Base-by-base conservation (phyloP, 257 asterid genomes). In the Rubia yunnanensis region DNA sequence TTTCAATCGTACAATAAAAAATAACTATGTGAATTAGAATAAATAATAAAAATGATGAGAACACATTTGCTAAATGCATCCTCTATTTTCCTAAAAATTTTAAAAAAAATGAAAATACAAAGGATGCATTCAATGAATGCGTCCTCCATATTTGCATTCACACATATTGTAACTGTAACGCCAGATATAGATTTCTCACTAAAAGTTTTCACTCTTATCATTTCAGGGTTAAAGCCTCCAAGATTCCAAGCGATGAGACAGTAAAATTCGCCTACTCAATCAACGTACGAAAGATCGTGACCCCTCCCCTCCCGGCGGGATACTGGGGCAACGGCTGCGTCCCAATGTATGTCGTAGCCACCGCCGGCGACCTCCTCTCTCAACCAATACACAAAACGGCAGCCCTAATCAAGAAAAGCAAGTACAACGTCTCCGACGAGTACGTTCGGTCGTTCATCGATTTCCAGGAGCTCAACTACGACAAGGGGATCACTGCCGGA, bases 261-360 rank as follows among this genome's bases (percentile, higher is more conserved):
- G 88, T 91, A 39, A 84, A 87, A 60, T 91, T 88, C 56, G 80
- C 95, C 46, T 91, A 86, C 63, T 77, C 90, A 23, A 82, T 79
- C 68, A 91, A 82, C 69, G 75, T 91, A 38, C 79, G 96, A 67
- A 88, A 81, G 55, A 13, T 74, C 30, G 76, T 73, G 1, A 79
- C 72, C 22, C 96, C 98, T 20, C 77, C 91, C 0, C 68, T 91
- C 4, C 95, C 96, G 0, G 59, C 59, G 3, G 96, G 94, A 53
- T 91, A 91, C 60, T 91, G 94, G 92, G 97, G 97, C 66, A 91
- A 88, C 63, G 88, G 97, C 17, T 91, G 97, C 66, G 95, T 86
- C 9, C 96, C 97, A 2, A 84, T 88, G 89, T 86, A 83, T 67
- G 84, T 83, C 1, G 86, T 83, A 61, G 86, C 79, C 46, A 70